These are phyloP conservation scores for Lablab purpureus DNA, from an alignment of 306 rosid species.

Conservation along the genomic window DNA sequence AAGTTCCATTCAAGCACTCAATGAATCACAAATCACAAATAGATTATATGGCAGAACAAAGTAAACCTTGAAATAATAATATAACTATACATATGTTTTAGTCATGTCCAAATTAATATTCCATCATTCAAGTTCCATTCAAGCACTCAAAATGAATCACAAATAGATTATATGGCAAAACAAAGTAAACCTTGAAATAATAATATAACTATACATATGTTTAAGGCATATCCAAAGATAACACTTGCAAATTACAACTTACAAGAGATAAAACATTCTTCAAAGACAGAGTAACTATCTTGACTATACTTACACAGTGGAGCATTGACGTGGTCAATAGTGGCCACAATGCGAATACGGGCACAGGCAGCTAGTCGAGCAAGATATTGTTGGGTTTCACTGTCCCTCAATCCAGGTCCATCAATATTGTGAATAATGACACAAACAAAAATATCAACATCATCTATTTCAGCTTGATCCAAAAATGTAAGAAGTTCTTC, in stretches of 20 bases:
- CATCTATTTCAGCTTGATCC: constrained; percentile 63
- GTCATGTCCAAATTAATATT: constrained; percentile 10
- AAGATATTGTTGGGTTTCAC: constrained; percentile 81
- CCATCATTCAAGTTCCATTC: constrained; percentile 14
- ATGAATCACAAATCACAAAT: constrained; percentile 12
- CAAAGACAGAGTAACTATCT: background rate
- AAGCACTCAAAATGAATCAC: constrained; percentile 23
- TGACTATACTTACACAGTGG: constrained; percentile 72
- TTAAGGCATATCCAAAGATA: constrained; percentile 23
- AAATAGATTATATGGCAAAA: background rate
- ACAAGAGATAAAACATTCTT: constrained; percentile 19
- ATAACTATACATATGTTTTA: constrained; percentile 19
- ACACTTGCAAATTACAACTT: constrained; percentile 51
- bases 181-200: constrained; percentile 28
- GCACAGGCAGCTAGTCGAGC: constrained; percentile 83
- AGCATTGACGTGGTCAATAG: constrained; percentile 86
- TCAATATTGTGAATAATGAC: constrained; percentile 87
- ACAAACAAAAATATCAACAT: constrained; percentile 61
- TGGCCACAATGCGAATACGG: constrained; percentile 73
- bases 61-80: constrained; percentile 20
- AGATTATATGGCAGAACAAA: constrained; percentile 8
- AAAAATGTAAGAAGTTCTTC: constrained; percentile 83
- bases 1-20: constrained; percentile 16
- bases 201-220: constrained; percentile 2
- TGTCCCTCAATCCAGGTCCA: constrained; percentile 90